phyloP scores from a whole-genome alignment of 2,329 filamentous ascomycete genomes.

The Paecilomyces sp. region DNA sequence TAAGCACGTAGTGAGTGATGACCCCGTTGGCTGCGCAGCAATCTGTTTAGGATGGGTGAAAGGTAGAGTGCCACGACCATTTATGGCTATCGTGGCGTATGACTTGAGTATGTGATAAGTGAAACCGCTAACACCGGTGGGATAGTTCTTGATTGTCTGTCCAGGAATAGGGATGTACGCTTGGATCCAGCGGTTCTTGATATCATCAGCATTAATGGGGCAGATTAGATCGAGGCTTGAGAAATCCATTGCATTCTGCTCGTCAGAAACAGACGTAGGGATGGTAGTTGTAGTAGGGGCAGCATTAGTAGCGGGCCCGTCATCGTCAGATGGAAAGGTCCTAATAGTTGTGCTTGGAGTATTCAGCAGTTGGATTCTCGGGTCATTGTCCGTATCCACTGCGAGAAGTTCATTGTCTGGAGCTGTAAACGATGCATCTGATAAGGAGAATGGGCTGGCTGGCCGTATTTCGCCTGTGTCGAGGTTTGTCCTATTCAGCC shows the following conservation, averaged over 20 bases:
- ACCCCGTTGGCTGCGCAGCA: conserved; percentile 10
- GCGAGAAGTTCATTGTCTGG: neutral
- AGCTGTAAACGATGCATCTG: neutral
- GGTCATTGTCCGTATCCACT: neutral
- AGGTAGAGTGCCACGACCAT: conserved; percentile 33
- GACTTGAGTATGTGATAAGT: conserved; percentile 39
- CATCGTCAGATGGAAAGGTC: neutral
- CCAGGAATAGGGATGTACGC: conserved; percentile 39
- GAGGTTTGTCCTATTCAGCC: neutral
- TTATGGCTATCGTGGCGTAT: conserved; percentile 32
- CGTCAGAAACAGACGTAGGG: neutral
- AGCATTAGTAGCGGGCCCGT: neutral
- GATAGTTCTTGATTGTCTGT: conserved; percentile 39
- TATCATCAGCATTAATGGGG: conserved; percentile 41
- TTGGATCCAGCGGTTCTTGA: conserved; percentile 45
- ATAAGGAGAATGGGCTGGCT: neutral
- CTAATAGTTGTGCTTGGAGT: neutral
- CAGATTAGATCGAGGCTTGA: conserved; percentile 30
- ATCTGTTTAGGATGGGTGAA: conserved; percentile 40
- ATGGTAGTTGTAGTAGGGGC: no score
- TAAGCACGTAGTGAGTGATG: conserved; percentile 36
- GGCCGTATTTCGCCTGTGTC: neutral
- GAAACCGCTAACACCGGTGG: conserved; percentile 29
- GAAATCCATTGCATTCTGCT: conserved; percentile 23
- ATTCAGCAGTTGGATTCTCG: neutral